Evolutionary conservation across 2,329 filamentous ascomycete species (phyloP), one percentile per base, ranked within the genome.

Genomic region (Tolypocladium capitatum): DNA sequence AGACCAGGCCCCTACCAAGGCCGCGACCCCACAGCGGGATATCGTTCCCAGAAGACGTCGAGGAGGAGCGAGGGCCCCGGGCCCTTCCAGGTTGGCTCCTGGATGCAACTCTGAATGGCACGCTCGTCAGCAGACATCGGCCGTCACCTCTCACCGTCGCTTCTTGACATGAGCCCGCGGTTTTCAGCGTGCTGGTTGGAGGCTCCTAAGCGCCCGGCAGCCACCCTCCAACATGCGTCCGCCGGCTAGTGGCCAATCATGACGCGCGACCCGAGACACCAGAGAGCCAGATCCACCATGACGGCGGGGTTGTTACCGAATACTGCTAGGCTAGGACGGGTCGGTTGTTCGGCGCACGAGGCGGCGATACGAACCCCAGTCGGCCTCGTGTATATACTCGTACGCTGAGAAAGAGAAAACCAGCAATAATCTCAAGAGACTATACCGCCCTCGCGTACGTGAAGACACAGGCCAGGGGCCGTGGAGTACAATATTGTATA

Each of bases 191-290:
- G 4, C 10, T 18, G 18, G 8, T 10, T 42, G 18, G 35, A 34
- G 27, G 40, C 47, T 48, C 46, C 31, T 53, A 48, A 49, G 50
- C 52, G 52, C 50, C 50, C 46, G 18, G 14, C 32, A 46, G 33
- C 38, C n/a, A 20, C 31, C n/a, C 5, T 10, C 34, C 41, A 20
- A 33, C 20, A n/a, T n/a, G n/a, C n/a, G n/a, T n/a, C n/a, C n/a
- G n/a, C n/a, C n/a, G n/a, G n/a, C 8, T 35, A 14, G 20, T 47
- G 38, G 33, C 50, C 51, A 52, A 52, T 52, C 44, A 49, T 11
- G 6, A 5, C 10, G 33, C 21, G 13, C 3, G 8, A 14, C 28
- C n/a, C n/a, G n/a, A n/a, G n/a, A n/a, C n/a, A n/a, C n/a, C n/a
- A n/a, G n/a, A n/a, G n/a, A n/a, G n/a, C n/a, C n/a, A n/a, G n/a